Base-by-base conservation (phyloP, 2,329 filamentous ascomycete genomes). In the Colletotrichum godetiae region DNA sequence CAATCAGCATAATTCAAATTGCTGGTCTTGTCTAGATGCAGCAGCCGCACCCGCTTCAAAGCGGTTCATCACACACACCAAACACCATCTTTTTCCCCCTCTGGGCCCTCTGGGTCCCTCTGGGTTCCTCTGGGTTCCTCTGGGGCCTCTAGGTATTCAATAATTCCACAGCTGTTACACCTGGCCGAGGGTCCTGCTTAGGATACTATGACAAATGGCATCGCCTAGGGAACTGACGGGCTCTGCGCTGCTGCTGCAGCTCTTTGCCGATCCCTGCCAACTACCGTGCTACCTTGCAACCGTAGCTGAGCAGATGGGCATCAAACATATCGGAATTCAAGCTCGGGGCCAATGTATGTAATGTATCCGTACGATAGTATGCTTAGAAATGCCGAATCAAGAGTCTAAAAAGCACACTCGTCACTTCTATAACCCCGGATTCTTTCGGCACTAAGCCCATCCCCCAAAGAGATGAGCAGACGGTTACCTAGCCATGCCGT, bases 21-120 rank as follows among this genome's bases (percentile, higher is more conserved):
- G 58, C 24, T 31, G 58, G 24, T 55, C n/a, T 49, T 57, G 22
- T 31, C 52, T 68, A 11, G 35, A 35, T 58, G 69, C 65, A 68
- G 59, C 42, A 69, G 70, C 66, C 70, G 65, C 59, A 64, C 66
- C 66, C 69, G 64, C 69, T 72, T 68, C 58, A 55, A 72, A 64
- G 65, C 69, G 58, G 58, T 62, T 58, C 68, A 67, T 67, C 62
- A 49, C 15, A 58, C 63, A 31, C 27, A 46, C 52, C 22, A 11
- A 59, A 58, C 42, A 29, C 55, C 37, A 6, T 19, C 37, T 42
- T 15, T 7, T 42, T 42, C 1, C 5, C 12, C 15, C 37, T 42
- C 37, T 27, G 27, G 27, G 27, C n/a, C n/a, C n/a, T n/a, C n/a
- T n/a, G n/a, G n/a, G n/a, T n/a, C n/a, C n/a, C n/a, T n/a, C n/a